Percentiles rank a stretch among this genome's conserved stretches.
These are phyloP conservation scores for Phyllosticta paracitricarpa DNA, from an alignment of 2,329 filamentous ascomycete genomes.

Conservation along the genomic window DNA sequence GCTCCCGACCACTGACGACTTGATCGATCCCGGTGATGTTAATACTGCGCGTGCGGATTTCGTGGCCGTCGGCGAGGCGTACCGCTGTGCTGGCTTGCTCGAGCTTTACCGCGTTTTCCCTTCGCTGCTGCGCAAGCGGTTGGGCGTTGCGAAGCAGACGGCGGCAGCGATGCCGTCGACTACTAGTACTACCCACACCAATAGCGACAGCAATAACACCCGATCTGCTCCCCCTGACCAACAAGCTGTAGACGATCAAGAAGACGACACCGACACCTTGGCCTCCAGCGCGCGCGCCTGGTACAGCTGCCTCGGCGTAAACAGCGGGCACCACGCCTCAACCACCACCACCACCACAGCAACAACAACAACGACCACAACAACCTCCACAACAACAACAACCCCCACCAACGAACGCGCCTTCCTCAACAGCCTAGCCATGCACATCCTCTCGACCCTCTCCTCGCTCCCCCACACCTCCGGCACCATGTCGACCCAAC, in stretches of 20 bases:
- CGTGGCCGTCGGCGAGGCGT: slow-evolving; percentile 43
- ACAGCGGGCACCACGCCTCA: not conserved
- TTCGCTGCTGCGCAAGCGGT: slow-evolving; percentile 36
- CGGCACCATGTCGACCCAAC: slow-evolving; percentile 44
- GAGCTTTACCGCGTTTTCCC: slow-evolving; percentile 48
- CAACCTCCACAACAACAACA: not conserved
- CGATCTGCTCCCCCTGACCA: not conserved
- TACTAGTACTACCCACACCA: not conserved
- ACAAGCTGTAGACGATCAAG: not conserved
- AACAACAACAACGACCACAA: slow-evolving; percentile 2
- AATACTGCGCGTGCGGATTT: slow-evolving; percentile 45
- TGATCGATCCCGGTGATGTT: slow-evolving; percentile 42
- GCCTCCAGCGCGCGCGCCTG: not conserved
- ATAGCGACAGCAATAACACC: not conserved
- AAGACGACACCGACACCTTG: not conserved
- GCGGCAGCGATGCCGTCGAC: slow-evolving; percentile 5
- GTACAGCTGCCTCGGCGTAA: slow-evolving; percentile 1
- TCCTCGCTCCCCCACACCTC: slow-evolving; percentile 43
- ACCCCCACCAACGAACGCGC: slow-evolving; percentile 20
- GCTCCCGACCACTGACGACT: slow-evolving; percentile 37
- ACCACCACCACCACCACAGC: slow-evolving; percentile 18
- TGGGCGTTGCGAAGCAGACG: slow-evolving; percentile 16
- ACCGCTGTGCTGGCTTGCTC: slow-evolving; percentile 42
- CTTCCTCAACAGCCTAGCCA: slow-evolving; percentile 42
- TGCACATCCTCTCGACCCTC: slow-evolving; percentile 41